Base-by-base conservation (phyloP, 1,284 basidiomycete species). In the Sporisorium graminicola region DNA sequence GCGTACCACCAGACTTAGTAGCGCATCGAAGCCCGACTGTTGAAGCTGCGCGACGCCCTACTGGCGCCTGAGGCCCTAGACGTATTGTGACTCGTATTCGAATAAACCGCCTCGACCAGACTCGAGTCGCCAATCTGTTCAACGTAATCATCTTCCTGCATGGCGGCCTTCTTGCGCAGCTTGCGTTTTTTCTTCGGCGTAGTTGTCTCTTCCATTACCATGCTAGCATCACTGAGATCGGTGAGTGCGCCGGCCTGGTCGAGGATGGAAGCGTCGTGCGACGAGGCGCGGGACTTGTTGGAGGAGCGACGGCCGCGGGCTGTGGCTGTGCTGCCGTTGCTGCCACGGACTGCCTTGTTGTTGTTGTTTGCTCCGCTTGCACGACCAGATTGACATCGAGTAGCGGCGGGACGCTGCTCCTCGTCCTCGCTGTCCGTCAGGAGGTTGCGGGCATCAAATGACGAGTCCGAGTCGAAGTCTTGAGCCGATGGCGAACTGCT, bases 71-170 rank as follows among this genome's bases (percentile, higher is more conserved):
- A 58, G n/a, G 46, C 61, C 40, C 52, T 58, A 0, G 44, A 54
- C 18, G 62, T 46, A 44, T 53, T 70, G 27, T 46, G 43, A 37
- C 47, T 61, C 3, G 58, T 58, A 54, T 44, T 74, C 47, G 68
- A 66, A 40, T 35, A 74, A 26, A 74, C 66, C 0, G 72, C 72
- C 56, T 76, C 72, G 24, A 71, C 72, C 14, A 78, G 47, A 33
- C 67, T 74, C 42, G 66, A 66, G 27, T 78, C 74, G 12, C 66
- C 79, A 18, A 81, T 58, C 53, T 80, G 66, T 6, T 80, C 72
- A 20, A 79, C 67, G 20, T 71, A 76, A 26, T 78, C 79, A 7
- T 81, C 79, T 20, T 79, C 61, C 22, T 81, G 74, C 58, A 79
- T 26, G 5, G 71, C 73, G 1, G 75, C 69, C 61, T 81, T 80